Conservation (phyloP, 345 rosid species). For the Chamaenerion angustifolium region DNA sequence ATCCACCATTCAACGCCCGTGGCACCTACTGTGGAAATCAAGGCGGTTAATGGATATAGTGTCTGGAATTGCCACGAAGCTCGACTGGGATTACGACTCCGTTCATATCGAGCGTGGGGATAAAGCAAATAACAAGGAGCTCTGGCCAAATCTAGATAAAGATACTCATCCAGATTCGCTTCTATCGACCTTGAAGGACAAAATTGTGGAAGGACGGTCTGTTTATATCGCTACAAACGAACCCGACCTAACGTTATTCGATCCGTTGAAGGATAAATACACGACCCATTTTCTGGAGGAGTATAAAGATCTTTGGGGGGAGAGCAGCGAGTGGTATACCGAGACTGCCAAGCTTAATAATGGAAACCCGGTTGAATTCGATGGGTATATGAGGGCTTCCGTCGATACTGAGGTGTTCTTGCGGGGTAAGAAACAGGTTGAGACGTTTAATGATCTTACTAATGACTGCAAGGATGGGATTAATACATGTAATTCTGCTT, state of each 20-base stretch:
- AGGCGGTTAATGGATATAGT: slow-evolving; percentile 86
- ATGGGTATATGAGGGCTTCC: slow-evolving; percentile 82
- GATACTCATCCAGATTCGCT: slow-evolving; percentile 68
- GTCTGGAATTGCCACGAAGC: slow-evolving; percentile 47
- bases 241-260: slow-evolving; percentile 45
- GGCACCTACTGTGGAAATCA: slow-evolving; percentile 88
- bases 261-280: slow-evolving; percentile 73
- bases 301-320: slow-evolving; percentile 77
- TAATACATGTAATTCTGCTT: slow-evolving; percentile 60
- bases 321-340: slow-evolving; percentile 77
- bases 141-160: slow-evolving; percentile 72
- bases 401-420: slow-evolving; percentile 87
- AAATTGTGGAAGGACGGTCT: slow-evolving; percentile 70
- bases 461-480: slow-evolving; percentile 85
- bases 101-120: slow-evolving; percentile 78
- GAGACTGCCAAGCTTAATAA: slow-evolving; percentile 74
- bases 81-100: slow-evolving; percentile 90
- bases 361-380: slow-evolving; percentile 74
- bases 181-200: slow-evolving; percentile 48
- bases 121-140: slow-evolving; percentile 61
- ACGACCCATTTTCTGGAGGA: slow-evolving; percentile 73
- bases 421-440: slow-evolving; percentile 90
- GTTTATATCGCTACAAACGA: slow-evolving; percentile 78
- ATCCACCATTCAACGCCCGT: slow-evolving; percentile 62
- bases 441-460: slow-evolving; percentile 83